phyloP scores from a whole-genome alignment of 768 basidiomycete species.

The Rhodotorula kratochvilovae region DNA sequence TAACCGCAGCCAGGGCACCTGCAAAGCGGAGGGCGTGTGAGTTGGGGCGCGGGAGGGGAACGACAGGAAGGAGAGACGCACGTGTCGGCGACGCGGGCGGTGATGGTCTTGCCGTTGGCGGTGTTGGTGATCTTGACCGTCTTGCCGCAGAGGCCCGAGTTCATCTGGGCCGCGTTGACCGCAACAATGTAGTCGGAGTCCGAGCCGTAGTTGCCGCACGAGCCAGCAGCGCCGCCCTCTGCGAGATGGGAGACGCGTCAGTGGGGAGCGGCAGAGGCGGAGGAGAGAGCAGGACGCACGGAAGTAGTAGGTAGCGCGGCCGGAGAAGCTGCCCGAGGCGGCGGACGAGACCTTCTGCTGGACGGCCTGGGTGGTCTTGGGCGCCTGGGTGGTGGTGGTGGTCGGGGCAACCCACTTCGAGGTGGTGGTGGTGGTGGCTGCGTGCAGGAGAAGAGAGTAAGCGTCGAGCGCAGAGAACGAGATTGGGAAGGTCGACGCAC shows the following conservation, averaged over 20 bases:
- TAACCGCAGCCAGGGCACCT: background rate
- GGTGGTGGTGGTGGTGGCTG: constrained; percentile 1
- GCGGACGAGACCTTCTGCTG: background rate
- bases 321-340: background rate
- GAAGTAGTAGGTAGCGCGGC: constrained; percentile 18
- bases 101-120: constrained; percentile 31
- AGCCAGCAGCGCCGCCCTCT: constrained; percentile 18
- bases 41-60: background rate
- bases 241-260: too few species aligned
- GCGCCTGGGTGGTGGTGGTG: constrained; percentile 15
- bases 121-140: constrained; percentile 30
- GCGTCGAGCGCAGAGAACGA: background rate
- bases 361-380: constrained; percentile 9
- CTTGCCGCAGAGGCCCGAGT: constrained; percentile 33
- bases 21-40: background rate
- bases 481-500: background rate
- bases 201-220: constrained; percentile 16
- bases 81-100: constrained; percentile 35
- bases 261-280: too few species aligned
- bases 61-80: background rate
- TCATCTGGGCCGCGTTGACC: constrained; percentile 9
- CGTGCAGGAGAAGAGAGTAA: background rate
- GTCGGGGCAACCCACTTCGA: constrained; percentile 5
- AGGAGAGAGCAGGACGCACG: too few species aligned
- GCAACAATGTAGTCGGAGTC: constrained; percentile 25